Percentiles rank a stretch among this genome's conserved stretches.
phyloP scores from a whole-genome alignment of 495 filamentous ascomycete genomes.

The Podospora australis region DNA sequence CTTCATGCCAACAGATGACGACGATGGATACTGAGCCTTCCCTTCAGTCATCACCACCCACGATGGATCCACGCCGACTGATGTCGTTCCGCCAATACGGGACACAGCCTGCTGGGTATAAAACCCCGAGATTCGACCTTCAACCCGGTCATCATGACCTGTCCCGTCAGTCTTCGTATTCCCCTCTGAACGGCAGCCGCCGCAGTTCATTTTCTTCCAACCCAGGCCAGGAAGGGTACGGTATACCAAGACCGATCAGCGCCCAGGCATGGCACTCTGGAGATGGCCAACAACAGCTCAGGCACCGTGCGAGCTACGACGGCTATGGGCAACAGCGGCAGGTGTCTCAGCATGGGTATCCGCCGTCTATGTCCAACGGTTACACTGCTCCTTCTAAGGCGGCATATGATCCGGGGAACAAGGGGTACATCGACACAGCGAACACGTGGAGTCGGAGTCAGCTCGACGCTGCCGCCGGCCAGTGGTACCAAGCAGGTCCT shows the following conservation, averaged over 20 bases:
- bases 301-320: conserved; percentile 39
- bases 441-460: conserved; percentile 24
- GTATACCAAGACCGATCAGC: conserved; percentile 19
- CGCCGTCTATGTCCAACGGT: conserved; percentile 35
- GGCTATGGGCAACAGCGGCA: conserved; percentile 23
- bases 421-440: conserved; percentile 16
- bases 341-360: conserved; percentile 18
- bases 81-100: conserved; percentile 17
- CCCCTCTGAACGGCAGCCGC: conserved; percentile 26
- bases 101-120: conserved; percentile 6
- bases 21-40: not conserved
- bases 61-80: conserved; percentile 23
- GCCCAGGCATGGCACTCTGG: conserved; percentile 20
- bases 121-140: conserved; percentile 23
- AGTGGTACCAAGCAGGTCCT: conserved; percentile 24
- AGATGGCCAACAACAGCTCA: conserved; percentile 13
- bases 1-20: conserved; percentile 14
- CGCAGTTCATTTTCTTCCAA: conserved; percentile 23
- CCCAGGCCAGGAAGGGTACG: conserved; percentile 14
- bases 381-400: conserved; percentile 23
- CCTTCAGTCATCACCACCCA: conserved; percentile 3
- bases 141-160: conserved; percentile 28
- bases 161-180: conserved; percentile 21
- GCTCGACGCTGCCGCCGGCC: conserved; percentile 21
- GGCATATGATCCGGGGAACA: conserved; percentile 22